Base-by-base conservation (phyloP, 768 basidiomycete genomes). In the Serendipita sp. region DNA sequence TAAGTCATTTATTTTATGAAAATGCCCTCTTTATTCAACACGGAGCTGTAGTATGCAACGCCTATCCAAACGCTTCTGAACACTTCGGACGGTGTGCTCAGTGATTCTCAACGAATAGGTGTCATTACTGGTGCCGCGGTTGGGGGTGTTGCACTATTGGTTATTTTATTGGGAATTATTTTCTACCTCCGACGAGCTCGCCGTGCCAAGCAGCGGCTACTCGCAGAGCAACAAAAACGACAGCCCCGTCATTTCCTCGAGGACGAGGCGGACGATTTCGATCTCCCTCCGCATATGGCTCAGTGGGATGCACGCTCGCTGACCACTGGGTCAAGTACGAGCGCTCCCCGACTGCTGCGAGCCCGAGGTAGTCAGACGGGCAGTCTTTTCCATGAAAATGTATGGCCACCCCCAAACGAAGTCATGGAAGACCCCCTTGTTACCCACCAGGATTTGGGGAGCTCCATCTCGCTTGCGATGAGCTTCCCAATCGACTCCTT, bases 381-480 rank as follows among this genome's bases (percentile, higher is more conserved):
- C n/a, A 68, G 67, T 47, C 47, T 68, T 8, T 68, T 68, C 66
- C 67, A 66, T 37, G 67, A 68, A 56, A 66, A 63, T 41, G 67
- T 68, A 37, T 68, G 67, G 67, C 67, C 67, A 28, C 67, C 67
- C 24, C 67, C 67, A 11, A 54, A 32, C 16, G 44, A 28, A 44
- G 58, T 51, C 51, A 62, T 68, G 34, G 46, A 68, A 58, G 67
- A 68, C 58, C 67, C 67, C 28, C 58, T 68, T 13, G 46, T 66
- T 15, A 41, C 67, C 24, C 24, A 11, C 24, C 65, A 67, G 46
- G 65, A 15, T 28, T 56, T 65, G 13, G 62, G 45, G 47, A 68
- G 63, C 41, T 64, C 67, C 11, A 48, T 41, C n/a, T 63, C 54
- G 35, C 48, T 53, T 15, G 56, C 56, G 16, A 60, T 60, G 37